These are phyloP conservation scores for Kondoa malvinella DNA, from an alignment of 768 basidiomycete genomes.

Conservation along the genomic window DNA sequence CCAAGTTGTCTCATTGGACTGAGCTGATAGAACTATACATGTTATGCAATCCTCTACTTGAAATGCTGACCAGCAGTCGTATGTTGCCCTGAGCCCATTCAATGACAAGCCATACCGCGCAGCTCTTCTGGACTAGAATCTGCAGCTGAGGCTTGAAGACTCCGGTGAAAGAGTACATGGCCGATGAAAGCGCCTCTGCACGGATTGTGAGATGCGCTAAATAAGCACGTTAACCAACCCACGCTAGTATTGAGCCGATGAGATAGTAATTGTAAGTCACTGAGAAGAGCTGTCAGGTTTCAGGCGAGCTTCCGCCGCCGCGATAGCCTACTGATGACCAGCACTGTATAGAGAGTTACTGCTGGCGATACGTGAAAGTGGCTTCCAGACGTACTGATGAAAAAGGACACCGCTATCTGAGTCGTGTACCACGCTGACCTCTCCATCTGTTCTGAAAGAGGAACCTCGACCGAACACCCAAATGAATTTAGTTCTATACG, in stretches of 20 bases:
- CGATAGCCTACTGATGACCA: neutral
- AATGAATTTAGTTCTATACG: neutral
- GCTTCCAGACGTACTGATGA: no score
- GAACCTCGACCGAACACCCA: neutral
- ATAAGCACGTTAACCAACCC: neutral
- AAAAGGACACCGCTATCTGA: neutral
- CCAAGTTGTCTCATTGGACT: no score
- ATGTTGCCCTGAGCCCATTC: neutral
- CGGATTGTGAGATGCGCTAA: neutral
- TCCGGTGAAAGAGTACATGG: neutral
- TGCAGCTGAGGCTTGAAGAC: neutral
- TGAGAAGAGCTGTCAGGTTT: neutral
- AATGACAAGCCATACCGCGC: constrained; percentile 2
- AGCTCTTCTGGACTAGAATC: neutral
- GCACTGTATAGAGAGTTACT: no score
- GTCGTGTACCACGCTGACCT: neutral
- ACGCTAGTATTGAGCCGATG: constrained; percentile 1
- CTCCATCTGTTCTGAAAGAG: neutral
- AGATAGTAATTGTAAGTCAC: constrained; percentile 5
- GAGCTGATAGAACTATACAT: no score
- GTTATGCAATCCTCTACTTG: no score
- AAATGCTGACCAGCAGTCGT: neutral
- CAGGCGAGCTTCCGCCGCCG: neutral
- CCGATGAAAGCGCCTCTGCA: constrained; percentile 3
- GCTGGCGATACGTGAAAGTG: no score